Percentiles rank a stretch among this genome's conserved stretches.
These are phyloP conservation scores for Aegilops speltoides DNA, from an alignment of 176 grass and related monocot genomes.

Conservation along the genomic window DNA sequence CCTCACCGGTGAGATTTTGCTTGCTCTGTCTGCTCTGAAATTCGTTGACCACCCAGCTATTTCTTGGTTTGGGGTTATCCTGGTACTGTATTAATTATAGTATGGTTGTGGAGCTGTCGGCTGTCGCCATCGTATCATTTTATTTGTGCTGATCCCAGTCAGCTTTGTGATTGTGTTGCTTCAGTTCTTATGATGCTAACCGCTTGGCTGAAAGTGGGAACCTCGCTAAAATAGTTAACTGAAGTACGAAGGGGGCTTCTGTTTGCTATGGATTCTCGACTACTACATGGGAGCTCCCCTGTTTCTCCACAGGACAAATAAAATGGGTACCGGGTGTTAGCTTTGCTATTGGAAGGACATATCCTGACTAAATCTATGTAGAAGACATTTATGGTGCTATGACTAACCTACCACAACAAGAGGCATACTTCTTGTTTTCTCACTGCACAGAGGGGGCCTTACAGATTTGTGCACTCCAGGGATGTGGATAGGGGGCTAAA, in stretches of 20 bases:
- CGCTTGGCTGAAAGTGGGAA: background rate
- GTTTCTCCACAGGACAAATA: background rate
- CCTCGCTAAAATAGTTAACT: background rate
- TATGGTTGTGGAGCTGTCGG: background rate
- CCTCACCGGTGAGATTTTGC: conserved; percentile 62
- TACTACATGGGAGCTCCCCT: background rate
- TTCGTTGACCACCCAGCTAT: background rate
- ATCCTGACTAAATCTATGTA: background rate
- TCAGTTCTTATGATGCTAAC: background rate
- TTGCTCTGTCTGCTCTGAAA: background rate
- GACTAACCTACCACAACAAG: background rate
- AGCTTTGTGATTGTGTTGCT: background rate
- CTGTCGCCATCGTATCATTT: background rate
- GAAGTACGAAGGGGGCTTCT: background rate
- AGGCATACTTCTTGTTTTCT: background rate
- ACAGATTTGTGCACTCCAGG: background rate
- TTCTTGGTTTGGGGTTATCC: background rate
- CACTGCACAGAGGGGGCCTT: background rate
- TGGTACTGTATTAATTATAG: background rate
- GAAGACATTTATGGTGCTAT: background rate
- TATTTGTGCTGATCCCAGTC: background rate
- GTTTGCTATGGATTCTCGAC: background rate
- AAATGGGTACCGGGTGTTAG: background rate
- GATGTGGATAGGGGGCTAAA: background rate
- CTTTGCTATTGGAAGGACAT: background rate